phyloP scores from a whole-genome alignment of 139 green algal genomes.

The Mychonastes homosphaera region DNA sequence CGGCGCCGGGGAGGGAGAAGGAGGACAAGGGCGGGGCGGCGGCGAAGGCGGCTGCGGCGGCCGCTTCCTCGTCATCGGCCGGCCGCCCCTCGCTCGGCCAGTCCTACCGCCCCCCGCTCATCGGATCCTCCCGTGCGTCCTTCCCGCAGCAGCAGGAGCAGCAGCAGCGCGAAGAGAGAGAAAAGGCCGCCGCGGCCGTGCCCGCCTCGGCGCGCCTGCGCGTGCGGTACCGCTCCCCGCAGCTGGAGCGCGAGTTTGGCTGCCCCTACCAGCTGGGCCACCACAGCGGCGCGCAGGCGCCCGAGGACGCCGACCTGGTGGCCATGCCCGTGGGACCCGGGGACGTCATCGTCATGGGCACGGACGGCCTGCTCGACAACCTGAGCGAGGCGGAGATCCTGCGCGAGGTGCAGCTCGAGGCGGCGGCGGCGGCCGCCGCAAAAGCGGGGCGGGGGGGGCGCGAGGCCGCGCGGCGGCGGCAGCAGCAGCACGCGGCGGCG shows the following conservation, averaged over 20 bases:
- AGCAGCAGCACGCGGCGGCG: too few species aligned
- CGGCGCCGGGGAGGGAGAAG: neutral
- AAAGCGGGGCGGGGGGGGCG: neutral
- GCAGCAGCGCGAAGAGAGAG: too few species aligned
- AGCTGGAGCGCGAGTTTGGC: constrained; percentile 91
- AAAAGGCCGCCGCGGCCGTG: too few species aligned
- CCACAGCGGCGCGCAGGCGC: constrained; percentile 34
- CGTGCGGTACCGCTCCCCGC: constrained; percentile 64
- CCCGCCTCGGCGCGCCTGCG: too few species aligned
- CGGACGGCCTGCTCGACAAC: constrained; percentile 89
- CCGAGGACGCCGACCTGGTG: constrained; percentile 66
- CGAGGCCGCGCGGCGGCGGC: neutral
- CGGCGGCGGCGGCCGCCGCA: constrained; percentile 3
- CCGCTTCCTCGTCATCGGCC: too few species aligned
- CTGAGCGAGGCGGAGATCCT: constrained; percentile 59
- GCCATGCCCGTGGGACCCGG: constrained; percentile 51
- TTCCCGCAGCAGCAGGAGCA: too few species aligned
- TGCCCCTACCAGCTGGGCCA: constrained; percentile 81
- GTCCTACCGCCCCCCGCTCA: too few species aligned
- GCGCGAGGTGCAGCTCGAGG: constrained; percentile 18
- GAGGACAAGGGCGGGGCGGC: constrained; percentile 6
- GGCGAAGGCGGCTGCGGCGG: too few species aligned
- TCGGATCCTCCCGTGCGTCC: too few species aligned
- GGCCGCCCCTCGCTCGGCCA: too few species aligned
- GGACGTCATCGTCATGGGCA: constrained; percentile 78